Evolutionary conservation across 495 filamentous ascomycete species (phyloP).

Genomic region (Hypoxylon rickii): DNA sequence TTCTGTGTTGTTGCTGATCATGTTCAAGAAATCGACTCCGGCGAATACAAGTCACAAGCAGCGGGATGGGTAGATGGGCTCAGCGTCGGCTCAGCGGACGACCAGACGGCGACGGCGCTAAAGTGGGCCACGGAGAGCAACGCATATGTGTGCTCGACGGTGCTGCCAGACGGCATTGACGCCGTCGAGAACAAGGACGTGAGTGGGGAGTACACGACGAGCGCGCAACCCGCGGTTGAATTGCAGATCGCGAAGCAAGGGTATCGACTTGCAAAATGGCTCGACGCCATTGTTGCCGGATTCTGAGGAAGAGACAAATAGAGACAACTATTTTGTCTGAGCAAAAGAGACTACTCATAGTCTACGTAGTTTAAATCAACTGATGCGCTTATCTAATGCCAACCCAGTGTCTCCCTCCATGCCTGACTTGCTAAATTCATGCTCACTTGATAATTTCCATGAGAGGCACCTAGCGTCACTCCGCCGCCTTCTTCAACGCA

Average conservation of each 20-base stretch:
- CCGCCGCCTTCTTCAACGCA: conserved; percentile 52
- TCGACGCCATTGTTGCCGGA: conserved; percentile 40
- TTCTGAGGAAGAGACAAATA: conserved; percentile 12
- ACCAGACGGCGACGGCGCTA: conserved; percentile 43
- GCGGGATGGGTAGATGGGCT: conserved; percentile 55
- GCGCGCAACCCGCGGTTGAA: conserved; percentile 58
- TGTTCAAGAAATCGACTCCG: conserved; percentile 48
- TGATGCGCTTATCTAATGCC: no score
- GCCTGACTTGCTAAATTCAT: conserved; percentile 1
- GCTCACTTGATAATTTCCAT: background rate
- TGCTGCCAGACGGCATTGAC: conserved; percentile 53
- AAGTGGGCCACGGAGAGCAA: conserved; percentile 64
- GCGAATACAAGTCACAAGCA: conserved; percentile 51
- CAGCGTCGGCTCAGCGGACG: conserved; percentile 42
- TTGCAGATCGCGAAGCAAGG: conserved; percentile 68
- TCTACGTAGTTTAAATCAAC: no score
- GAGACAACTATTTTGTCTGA: no score
- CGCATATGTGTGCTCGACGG: conserved; percentile 58
- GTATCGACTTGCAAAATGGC: conserved; percentile 48
- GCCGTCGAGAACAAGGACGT: conserved; percentile 57
- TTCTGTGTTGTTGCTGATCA: conserved; percentile 1
- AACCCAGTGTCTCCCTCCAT: no score
- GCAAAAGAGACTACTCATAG: no score
- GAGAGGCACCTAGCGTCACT: no score
- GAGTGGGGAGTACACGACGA: conserved; percentile 56